Conservation (phyloP, 2,329 filamentous ascomycete genomes). For the Penicillium concentricum region DNA sequence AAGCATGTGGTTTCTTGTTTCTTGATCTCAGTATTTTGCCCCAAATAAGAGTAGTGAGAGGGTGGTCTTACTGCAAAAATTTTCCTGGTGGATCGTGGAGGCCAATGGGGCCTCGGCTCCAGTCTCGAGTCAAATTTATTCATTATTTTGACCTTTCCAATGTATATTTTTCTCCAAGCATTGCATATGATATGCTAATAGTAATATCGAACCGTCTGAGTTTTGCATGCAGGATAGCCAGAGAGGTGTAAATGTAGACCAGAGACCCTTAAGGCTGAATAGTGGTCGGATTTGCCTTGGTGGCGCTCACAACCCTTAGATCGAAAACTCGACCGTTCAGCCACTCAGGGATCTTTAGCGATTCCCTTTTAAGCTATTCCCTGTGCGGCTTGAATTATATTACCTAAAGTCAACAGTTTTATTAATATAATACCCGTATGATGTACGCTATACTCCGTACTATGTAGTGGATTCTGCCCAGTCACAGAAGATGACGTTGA, state of each 20-base stretch:
- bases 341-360: neutral
- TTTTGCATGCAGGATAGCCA: neutral
- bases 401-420: neutral
- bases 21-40: neutral
- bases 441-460: too few relatives aligned
- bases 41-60: neutral
- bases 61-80: conserved; percentile 1
- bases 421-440: neutral
- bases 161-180: neutral
- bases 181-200: too few relatives aligned
- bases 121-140: neutral
- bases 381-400: neutral
- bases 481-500: neutral
- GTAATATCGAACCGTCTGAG: neutral
- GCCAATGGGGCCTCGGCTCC: neutral
- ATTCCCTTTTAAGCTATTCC: neutral
- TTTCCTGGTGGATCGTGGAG: neutral
- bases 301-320: neutral
- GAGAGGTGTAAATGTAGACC: neutral
- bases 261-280: neutral
- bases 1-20: neutral
- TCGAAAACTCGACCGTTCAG: neutral
- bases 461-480: neutral
- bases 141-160: neutral
- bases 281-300: neutral